Evolutionary conservation across 768 basidiomycete genomes (phyloP), one percentile per base, ranked within the genome.

Genomic region (Kwoniella sp.): DNA sequence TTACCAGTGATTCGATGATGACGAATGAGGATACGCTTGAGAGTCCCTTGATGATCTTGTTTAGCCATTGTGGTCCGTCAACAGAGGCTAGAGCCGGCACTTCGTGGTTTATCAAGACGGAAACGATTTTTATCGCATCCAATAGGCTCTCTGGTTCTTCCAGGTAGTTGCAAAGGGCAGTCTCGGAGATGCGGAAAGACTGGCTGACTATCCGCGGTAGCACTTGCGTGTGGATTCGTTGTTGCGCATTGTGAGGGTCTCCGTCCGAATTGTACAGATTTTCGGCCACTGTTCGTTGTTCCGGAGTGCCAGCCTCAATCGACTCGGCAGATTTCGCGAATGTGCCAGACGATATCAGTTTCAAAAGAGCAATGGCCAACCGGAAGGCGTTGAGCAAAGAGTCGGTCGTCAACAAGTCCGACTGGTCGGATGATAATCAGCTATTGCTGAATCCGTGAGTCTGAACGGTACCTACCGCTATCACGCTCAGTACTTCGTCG

Each of bases 11-110:
- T 64, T 92, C 89, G 4, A 90, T 83, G 9, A 85, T 80, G 2
- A 85, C 82, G 74, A 95, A 93, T n/a, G 85, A 87, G 8, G 83
- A 76, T 19, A 81, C 79, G 88, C 84, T 79, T 56, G 86, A 83
- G 46, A 91, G 77, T 33, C 80, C 83, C 12, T 82, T 71, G 5
- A 92, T 80, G 50, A 90, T 67, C 7, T 77, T 76, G 1, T 82
- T 70, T 6, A 90, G 78, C 92, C 92, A 96, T 26, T 79, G 72
- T 0, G 79, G 36, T 21, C 55, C 55, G 44, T 66, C 57, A 1
- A 71, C 24, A 17, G 24, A 1, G 1, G 48, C 50, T n/a, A 72
- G 37, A 10, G 62, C 33, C 0, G 63, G 27, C 17, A 52, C 59
- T 17, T 69, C 71, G 8, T 21, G 21, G 21, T 69, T 68, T 9